These are phyloP conservation scores for Lathyrus oleraceus DNA, from an alignment of 306 rosid genomes.

Conservation along the genomic window DNA sequence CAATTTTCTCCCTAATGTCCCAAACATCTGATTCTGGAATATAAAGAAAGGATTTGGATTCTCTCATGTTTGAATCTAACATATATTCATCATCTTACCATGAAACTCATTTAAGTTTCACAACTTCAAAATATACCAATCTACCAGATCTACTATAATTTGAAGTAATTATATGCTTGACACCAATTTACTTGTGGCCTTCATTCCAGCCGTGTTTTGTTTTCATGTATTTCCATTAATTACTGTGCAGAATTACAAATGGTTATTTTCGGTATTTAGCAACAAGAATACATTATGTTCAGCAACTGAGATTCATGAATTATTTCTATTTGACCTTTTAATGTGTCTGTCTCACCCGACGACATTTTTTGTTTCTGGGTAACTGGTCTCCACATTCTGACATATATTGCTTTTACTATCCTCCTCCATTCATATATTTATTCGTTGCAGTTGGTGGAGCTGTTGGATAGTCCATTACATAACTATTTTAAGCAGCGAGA, in stretches of 20 bases:
- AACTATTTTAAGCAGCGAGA: slow-evolving; percentile 84
- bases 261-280: slow-evolving; percentile 16
- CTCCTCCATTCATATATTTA: slow-evolving; percentile 31
- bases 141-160: slow-evolving; percentile 14
- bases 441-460: slow-evolving; percentile 88
- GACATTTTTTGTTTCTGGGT: slow-evolving; percentile 7
- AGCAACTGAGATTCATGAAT: neutral
- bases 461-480: slow-evolving; percentile 84
- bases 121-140: neutral
- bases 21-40: slow-evolving; percentile 21
- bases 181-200: neutral
- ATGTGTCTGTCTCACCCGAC: neutral
- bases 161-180: slow-evolving; percentile 11
- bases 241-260: slow-evolving; percentile 6
- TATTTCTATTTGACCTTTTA: neutral
- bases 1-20: neutral
- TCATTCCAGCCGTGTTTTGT: neutral
- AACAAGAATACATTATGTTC: neutral
- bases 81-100: neutral
- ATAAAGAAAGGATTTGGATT: neutral
- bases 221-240: slow-evolving; percentile 8
- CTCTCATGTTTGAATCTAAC: neutral
- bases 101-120: neutral
- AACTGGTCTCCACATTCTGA: slow-evolving; percentile 7
- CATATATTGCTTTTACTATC: slow-evolving; percentile 18